Conservation (phyloP, 805 yeast species). For the Wickerhamomyces strasburgensis region DNA sequence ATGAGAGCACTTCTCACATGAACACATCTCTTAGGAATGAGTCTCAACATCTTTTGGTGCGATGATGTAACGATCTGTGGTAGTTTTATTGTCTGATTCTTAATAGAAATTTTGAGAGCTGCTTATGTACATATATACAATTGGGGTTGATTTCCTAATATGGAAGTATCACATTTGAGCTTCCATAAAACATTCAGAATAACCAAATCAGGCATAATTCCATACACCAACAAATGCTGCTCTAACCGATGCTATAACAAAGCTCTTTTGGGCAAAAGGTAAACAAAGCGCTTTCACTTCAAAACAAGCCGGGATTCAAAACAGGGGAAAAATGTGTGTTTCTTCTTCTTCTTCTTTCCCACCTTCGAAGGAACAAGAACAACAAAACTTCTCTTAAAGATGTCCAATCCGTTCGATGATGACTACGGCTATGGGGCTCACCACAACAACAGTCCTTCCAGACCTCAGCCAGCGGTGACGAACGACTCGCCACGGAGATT, state of each 20-base stretch:
- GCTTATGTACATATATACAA: neutral
- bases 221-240: neutral
- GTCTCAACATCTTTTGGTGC: conserved; percentile 9
- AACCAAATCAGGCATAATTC: neutral
- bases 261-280: conserved; percentile 20
- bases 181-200: too few species aligned
- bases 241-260: neutral
- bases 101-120: too few species aligned
- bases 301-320: conserved; percentile 5
- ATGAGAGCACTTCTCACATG: neutral
- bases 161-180: too few species aligned
- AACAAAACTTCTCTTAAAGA: too few species aligned
- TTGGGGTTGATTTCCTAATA: neutral
- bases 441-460: conserved; percentile 7
- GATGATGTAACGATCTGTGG: too few species aligned
- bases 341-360: neutral
- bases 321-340: conserved; percentile 1
- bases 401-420: conserved; percentile 28
- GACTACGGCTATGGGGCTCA: conserved; percentile 14
- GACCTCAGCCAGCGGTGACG: conserved; percentile 20
- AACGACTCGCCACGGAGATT: conserved; percentile 21
- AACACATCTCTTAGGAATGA: conserved; percentile 6
- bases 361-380: neutral
- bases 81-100: too few species aligned
- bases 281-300: conserved; percentile 15